These are phyloP conservation scores for Mucor sp. DNA, from an alignment of 371 early-diverging fungal genomes.

Conservation along the genomic window DNA sequence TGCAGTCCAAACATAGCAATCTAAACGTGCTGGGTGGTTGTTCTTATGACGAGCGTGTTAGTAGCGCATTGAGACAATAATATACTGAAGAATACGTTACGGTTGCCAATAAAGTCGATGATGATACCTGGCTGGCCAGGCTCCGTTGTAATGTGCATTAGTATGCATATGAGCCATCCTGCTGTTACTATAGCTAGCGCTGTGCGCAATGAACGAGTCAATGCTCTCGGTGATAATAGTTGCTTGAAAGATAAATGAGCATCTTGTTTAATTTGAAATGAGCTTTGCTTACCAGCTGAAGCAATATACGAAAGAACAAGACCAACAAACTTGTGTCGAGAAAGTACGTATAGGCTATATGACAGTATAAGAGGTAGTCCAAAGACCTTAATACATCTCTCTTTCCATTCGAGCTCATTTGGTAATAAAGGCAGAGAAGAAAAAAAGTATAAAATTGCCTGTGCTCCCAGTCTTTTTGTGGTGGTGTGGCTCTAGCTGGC, in stretches of 20 bases:
- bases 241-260: constrained; percentile 12
- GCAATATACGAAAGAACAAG: constrained; percentile 33
- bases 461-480: background rate
- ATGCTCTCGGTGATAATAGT: constrained; percentile 35
- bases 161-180: constrained; percentile 31
- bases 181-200: constrained; percentile 33
- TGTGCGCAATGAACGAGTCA: constrained; percentile 35
- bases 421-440: constrained; percentile 8
- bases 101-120: constrained; percentile 51
- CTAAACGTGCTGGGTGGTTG: constrained; percentile 31
- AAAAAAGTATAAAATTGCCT: constrained; percentile 9
- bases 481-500: background rate
- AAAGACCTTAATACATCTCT: constrained; percentile 44
- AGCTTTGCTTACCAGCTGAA: constrained; percentile 35
- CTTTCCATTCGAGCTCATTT: constrained; percentile 48
- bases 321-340: constrained; percentile 45
- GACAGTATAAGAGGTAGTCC: constrained; percentile 44
- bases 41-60: constrained; percentile 15
- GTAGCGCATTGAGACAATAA: background rate
- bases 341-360: constrained; percentile 46
- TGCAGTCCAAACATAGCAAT: constrained; percentile 32
- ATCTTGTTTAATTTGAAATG: background rate
- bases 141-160: constrained; percentile 37
- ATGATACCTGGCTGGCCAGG: constrained; percentile 46
- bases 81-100: constrained; percentile 17